Evolutionary conservation across 176 grass and related monocot species (phyloP), one percentile per base, ranked within the genome.

Genomic region (Tuctoria greenei): DNA sequence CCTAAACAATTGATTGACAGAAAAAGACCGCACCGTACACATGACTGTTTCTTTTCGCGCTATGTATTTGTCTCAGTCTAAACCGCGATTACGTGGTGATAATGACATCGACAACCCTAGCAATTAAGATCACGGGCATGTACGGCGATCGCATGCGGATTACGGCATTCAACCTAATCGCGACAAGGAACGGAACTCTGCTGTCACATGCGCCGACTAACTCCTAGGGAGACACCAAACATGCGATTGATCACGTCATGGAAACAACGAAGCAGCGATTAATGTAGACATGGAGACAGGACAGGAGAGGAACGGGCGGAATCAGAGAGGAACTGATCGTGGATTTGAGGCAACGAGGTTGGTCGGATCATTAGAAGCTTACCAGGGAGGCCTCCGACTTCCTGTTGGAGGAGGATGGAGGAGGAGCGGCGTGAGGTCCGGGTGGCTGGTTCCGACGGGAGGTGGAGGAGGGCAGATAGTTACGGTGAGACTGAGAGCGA

Each of bases 401-500:
- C 71, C 78, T 83, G 56, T 20, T 8, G 17, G 40, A 41, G 1
- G 40, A 44, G 44, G 51, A 34, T 11, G 23, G 15, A 34, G 67
- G 60, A 23, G 50, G 61, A 57, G 54, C 51, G 52, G 41, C 39
- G n/a, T 51, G 40, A 71, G 67, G 56, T 64, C 12, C 51, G 24
- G 36, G 31, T 16, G 63, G 65, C 36, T 67, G 40, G 25, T 37
- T 49, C 16, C 24, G 25, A 24, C 59, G 56, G 73, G 71, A 74
- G 65, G 74, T 72, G 78, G 73, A 43, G 79, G 79, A 40, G 15
- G 56, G 67, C 68, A 27, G 65, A 81, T 66, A 54, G 56, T 24
- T 74, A 81, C 65, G 72, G 79, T 10, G 75, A 70, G 78, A n/a
- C n/a, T n/a, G n/a, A 35, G 38, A 80, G 60, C 69, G 42, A 35